phyloP scores from a whole-genome alignment of 2,329 filamentous ascomycete species.

The Amesomyces nigricolor region DNA sequence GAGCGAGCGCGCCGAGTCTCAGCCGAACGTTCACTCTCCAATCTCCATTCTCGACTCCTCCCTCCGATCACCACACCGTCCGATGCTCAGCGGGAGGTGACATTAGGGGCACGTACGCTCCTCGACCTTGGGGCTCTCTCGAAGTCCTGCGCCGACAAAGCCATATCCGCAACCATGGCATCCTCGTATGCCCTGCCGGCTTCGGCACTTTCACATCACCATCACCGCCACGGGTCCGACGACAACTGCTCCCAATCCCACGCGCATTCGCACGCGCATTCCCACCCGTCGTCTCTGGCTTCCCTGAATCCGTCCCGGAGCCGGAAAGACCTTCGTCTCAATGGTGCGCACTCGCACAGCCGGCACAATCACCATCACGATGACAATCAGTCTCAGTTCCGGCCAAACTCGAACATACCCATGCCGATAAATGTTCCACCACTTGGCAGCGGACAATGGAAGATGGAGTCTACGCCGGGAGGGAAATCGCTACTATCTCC shows the following conservation, averaged over 20 bases:
- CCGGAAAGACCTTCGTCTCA: constrained; percentile 17
- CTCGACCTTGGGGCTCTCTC: not conserved
- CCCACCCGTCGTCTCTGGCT: constrained; percentile 30
- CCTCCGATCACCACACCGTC: not conserved
- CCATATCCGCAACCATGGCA: constrained; percentile 35
- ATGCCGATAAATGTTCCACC: constrained; percentile 33
- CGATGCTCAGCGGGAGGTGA: constrained; percentile 7
- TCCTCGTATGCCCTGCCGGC: constrained; percentile 51
- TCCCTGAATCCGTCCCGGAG: constrained; percentile 20
- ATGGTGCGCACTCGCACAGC: constrained; percentile 25
- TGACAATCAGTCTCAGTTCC: constrained; percentile 31
- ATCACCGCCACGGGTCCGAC: constrained; percentile 35
- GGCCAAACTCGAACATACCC: constrained; percentile 32
- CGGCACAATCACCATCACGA: constrained; percentile 26
- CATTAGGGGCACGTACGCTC: constrained; percentile 8
- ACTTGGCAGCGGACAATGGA: constrained; percentile 37
- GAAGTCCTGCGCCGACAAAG: not conserved
- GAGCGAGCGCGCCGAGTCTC: not conserved
- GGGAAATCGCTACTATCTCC: constrained; percentile 37
- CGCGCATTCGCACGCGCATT: constrained; percentile 33
- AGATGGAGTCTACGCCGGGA: constrained; percentile 36
- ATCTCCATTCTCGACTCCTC: not conserved
- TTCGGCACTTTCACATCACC: constrained; percentile 43
- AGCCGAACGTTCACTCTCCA: not conserved
- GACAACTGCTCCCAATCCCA: constrained; percentile 30